Conservation (phyloP, 2,329 filamentous ascomycete genomes). For the Fusarium udum region DNA sequence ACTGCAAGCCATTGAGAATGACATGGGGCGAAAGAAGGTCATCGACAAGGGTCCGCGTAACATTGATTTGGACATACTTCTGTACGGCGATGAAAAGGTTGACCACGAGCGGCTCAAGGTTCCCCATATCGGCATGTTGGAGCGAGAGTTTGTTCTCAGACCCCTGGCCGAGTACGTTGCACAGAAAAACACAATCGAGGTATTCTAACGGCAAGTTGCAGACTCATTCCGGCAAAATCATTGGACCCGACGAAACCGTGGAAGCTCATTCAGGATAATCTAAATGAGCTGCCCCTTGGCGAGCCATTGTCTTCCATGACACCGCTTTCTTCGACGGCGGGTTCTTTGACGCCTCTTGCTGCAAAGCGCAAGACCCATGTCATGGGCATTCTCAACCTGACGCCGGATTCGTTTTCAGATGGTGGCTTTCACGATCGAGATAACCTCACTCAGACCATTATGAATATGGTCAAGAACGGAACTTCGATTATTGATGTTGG, state of each 20-base stretch:
- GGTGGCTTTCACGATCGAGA: conserved; percentile 71
- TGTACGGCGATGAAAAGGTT: conserved; percentile 77
- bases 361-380: conserved; percentile 73
- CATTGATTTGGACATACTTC: conserved; percentile 91
- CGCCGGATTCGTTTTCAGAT: conserved; percentile 97
- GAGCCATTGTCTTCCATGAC: conserved; percentile 67
- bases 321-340: conserved; percentile 57
- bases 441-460: conserved; percentile 68
- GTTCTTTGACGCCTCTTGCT: conserved; percentile 67
- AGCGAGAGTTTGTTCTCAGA: conserved; percentile 92
- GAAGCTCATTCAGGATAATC: conserved; percentile 68
- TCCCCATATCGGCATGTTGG: conserved; percentile 85
- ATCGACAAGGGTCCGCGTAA: conserved; percentile 94
- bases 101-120: conserved; percentile 79
- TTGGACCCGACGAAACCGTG: conserved; percentile 64
- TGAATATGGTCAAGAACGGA: conserved; percentile 71
- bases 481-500: conserved; percentile 91
- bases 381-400: conserved; percentile 96
- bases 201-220: conserved; percentile 40
- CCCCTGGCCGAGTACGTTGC: conserved; percentile 78
- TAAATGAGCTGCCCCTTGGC: conserved; percentile 65
- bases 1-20: conserved; percentile 84
- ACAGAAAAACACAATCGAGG: background rate
- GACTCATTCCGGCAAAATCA: conserved; percentile 65
- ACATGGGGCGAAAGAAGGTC: conserved; percentile 81